These are phyloP conservation scores for Centella asiatica DNA, from an alignment of 129 eudicot species.

Conservation along the genomic window DNA sequence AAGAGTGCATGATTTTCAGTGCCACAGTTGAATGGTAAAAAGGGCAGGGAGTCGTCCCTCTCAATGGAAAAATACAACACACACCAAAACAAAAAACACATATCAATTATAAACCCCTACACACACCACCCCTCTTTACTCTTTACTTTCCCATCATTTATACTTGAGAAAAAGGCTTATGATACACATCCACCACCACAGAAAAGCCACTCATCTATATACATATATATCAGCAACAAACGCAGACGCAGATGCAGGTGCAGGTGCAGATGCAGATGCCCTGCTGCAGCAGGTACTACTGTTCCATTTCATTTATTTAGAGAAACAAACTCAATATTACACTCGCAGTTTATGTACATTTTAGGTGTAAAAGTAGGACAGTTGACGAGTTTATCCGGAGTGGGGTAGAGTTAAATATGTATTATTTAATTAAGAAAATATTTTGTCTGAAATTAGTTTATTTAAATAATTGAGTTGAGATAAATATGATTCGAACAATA, in stretches of 20 bases:
- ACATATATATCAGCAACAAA: too few species aligned
- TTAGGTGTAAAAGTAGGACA: too few species aligned
- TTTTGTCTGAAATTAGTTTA: too few species aligned
- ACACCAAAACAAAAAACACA: constrained; percentile 2
- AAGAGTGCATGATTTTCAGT: constrained; percentile 38
- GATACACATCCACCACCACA: background rate
- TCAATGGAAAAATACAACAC: constrained; percentile 4
- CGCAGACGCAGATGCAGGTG: too few species aligned
- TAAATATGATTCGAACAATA: too few species aligned
- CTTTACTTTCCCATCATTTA: background rate
- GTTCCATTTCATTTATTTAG: background rate
- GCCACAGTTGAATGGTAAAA: constrained; percentile 28
- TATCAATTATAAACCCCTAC: background rate
- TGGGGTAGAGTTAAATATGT: too few species aligned
- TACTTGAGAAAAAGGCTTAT: background rate
- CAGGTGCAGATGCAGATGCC: too few species aligned
- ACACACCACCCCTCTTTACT: background rate
- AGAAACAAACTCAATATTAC: background rate
- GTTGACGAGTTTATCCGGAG: too few species aligned
- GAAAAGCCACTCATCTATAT: too few species aligned
- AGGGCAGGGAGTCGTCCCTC: constrained; percentile 12
- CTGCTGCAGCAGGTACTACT: too few species aligned
- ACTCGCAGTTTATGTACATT: background rate
- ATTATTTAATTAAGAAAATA: too few species aligned
- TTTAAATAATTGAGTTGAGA: too few species aligned